A percentile compares a stretch with the other conserved stretches of the same genome.
Conservation (phyloP, 305 asterid genomes). For the Fraxinus baroniana region DNA sequence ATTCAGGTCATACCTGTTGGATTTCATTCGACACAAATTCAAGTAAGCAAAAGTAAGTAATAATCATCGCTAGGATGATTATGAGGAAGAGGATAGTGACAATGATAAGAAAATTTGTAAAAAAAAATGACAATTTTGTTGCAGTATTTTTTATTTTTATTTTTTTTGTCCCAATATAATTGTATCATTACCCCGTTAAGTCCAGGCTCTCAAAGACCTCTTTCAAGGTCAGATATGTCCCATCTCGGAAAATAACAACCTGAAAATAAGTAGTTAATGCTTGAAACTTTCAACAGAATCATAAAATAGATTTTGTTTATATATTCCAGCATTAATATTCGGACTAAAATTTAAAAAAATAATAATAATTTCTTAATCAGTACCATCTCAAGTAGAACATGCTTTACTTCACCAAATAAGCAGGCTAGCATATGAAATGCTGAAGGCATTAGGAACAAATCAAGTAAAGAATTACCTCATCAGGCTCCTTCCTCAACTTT, state of each 20-base stretch:
- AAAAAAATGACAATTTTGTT: neutral
- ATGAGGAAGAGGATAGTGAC: neutral
- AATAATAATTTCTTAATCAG: neutral
- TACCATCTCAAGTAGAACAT: slow-evolving; percentile 6
- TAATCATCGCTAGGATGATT: slow-evolving; percentile 8
- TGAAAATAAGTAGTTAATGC: slow-evolving; percentile 38
- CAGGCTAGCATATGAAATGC: slow-evolving; percentile 11
- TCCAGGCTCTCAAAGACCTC: slow-evolving; percentile 99
- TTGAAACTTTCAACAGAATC: slow-evolving; percentile 15
- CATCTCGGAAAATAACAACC: slow-evolving; percentile 95
- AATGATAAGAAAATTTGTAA: slow-evolving; percentile 14
- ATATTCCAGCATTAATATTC: neutral
- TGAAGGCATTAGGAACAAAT: slow-evolving; percentile 6
- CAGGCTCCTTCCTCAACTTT: slow-evolving; percentile 96
- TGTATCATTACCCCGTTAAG: slow-evolving; percentile 71
- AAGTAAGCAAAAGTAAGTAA: slow-evolving; percentile 15
- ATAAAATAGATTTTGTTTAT: neutral
- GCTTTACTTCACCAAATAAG: slow-evolving; percentile 1
- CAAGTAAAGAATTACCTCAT: slow-evolving; percentile 58
- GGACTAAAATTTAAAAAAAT: neutral
- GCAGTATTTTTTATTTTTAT: neutral
- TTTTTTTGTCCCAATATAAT: slow-evolving; percentile 5
- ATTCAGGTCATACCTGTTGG: slow-evolving; percentile 85
- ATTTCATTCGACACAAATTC: slow-evolving; percentile 3
- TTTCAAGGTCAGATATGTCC: slow-evolving; percentile 90